Conservation (phyloP, 2,329 filamentous ascomycete genomes). For the Phaeophleospora eucalypticola region DNA sequence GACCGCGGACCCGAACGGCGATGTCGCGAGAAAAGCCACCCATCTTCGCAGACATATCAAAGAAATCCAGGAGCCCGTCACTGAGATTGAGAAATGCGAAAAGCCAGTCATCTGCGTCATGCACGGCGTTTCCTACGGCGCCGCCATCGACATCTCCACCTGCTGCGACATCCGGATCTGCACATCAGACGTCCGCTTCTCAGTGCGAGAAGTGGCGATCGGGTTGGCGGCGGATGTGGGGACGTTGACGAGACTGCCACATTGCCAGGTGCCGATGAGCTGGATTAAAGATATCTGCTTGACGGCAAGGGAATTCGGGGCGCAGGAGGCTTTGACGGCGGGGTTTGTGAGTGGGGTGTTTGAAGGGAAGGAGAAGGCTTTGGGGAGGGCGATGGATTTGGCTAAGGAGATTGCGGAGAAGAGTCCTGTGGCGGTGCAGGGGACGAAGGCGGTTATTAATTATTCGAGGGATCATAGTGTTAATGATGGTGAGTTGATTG, state of each 20-base stretch:
- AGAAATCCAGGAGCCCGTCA: slow-evolving; percentile 77
- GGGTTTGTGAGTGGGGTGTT: slow-evolving; percentile 68
- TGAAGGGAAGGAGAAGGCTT: slow-evolving; percentile 53
- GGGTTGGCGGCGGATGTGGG: slow-evolving; percentile 76
- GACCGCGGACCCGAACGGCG: slow-evolving; percentile 11
- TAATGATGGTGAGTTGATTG: slow-evolving; percentile 59
- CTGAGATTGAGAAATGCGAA: slow-evolving; percentile 75
- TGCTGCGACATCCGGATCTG: slow-evolving; percentile 68
- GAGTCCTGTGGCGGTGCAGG: slow-evolving; percentile 81
- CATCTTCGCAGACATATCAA: slow-evolving; percentile 62
- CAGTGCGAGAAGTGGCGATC: slow-evolving; percentile 78
- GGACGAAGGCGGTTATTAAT: slow-evolving; percentile 82
- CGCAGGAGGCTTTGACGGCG: slow-evolving; percentile 62
- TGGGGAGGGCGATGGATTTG: slow-evolving; percentile 60
- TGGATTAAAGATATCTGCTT: slow-evolving; percentile 79
- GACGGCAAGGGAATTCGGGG: slow-evolving; percentile 64
- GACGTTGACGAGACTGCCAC: slow-evolving; percentile 69
- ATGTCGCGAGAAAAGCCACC: slow-evolving; percentile 29
- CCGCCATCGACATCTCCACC: slow-evolving; percentile 68
- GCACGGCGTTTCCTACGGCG: slow-evolving; percentile 72
- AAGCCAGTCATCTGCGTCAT: slow-evolving; percentile 83
- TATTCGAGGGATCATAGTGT: slow-evolving; percentile 74
- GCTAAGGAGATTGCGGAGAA: slow-evolving; percentile 70
- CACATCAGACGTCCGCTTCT: slow-evolving; percentile 53
- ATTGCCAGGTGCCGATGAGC: slow-evolving; percentile 63